Conservation (phyloP, 768 basidiomycete species). For the Rhizopogon vinicolor region DNA sequence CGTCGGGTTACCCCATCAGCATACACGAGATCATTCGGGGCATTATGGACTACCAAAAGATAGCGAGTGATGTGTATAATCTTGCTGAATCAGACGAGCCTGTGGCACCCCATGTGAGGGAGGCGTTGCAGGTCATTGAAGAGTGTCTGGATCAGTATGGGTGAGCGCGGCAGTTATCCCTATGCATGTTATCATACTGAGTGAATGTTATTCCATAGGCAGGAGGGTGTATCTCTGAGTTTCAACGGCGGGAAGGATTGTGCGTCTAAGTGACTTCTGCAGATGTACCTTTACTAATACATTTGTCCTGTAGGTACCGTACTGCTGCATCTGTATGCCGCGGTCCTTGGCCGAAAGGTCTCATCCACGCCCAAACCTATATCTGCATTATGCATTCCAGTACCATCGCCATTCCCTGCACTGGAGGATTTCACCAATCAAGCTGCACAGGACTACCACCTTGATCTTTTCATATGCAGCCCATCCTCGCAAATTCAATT, state of each 20-base stretch:
- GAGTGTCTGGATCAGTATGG: conserved; percentile 71
- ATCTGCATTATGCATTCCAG: conserved; percentile 81
- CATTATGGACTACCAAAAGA: conserved; percentile 44
- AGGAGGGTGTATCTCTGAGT: conserved; percentile 75
- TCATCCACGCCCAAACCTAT: conserved; percentile 40
- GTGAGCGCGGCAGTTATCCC: conserved; percentile 43
- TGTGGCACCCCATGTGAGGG: conserved; percentile 58
- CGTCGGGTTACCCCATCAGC: background rate
- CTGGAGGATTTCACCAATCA: conserved; percentile 82
- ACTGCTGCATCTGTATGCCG: conserved; percentile 85
- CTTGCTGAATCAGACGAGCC: conserved; percentile 53
- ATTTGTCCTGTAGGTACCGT: conserved; percentile 68
- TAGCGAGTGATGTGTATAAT: conserved; percentile 56
- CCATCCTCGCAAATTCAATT: conserved; percentile 34
- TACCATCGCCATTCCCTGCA: conserved; percentile 79
- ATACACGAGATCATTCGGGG: conserved; percentile 5
- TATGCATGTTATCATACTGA: conserved; percentile 2
- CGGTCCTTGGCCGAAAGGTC: conserved; percentile 50
- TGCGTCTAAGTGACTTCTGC: conserved; percentile 32
- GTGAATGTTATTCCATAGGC: conserved; percentile 34
- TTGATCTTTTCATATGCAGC: conserved; percentile 58
- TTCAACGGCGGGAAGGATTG: conserved; percentile 99
- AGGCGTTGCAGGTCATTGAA: conserved; percentile 83
- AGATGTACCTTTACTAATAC: background rate
- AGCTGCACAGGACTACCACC: conserved; percentile 55